Conservation (phyloP, 768 basidiomycete genomes). For the Suillus occidentalis region DNA sequence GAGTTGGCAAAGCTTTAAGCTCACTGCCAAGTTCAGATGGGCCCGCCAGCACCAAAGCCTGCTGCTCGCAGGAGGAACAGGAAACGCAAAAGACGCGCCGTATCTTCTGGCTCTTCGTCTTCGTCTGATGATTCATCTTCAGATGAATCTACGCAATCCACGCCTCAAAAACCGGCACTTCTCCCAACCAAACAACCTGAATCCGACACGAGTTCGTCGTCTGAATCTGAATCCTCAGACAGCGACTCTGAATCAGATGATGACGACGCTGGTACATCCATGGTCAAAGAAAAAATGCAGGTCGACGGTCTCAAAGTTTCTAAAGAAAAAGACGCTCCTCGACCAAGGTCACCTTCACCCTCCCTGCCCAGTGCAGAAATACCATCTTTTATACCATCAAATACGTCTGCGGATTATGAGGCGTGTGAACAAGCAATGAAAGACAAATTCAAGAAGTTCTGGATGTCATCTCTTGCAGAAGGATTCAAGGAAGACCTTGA, state of each 20-base stretch:
- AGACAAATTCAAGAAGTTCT: conserved; percentile 76
- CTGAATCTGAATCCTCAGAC: conserved; percentile 22
- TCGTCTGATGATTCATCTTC: conserved; percentile 31
- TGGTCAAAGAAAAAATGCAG: conserved; percentile 1
- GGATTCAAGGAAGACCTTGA: conserved; percentile 85
- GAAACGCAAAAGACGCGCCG: conserved; percentile 55
- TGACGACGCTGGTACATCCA: not conserved
- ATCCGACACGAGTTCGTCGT: conserved; percentile 12
- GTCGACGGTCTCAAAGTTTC: conserved; percentile 1
- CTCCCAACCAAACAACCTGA: conserved; percentile 10
- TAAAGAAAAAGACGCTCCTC: not conserved
- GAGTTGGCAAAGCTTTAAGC: not conserved
- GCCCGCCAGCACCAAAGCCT: conserved; percentile 31
- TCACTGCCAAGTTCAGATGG: conserved; percentile 13
- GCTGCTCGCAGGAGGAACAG: conserved; percentile 46
- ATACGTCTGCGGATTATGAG: conserved; percentile 26
- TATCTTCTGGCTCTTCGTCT: conserved; percentile 44
- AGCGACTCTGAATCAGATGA: conserved; percentile 14
- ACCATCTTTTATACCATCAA: conserved; percentile 57
- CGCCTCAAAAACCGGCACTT: conserved; percentile 2
- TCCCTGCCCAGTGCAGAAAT: conserved; percentile 28
- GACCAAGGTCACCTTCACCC: conserved; percentile 29
- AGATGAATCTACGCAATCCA: conserved; percentile 10
- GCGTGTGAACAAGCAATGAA: conserved; percentile 56
- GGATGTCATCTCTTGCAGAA: conserved; percentile 83